Percentiles rank a stretch among this genome's conserved stretches.
phyloP scores from a whole-genome alignment of 2,329 filamentous ascomycete species.

The Colletotrichum sp. region DNA sequence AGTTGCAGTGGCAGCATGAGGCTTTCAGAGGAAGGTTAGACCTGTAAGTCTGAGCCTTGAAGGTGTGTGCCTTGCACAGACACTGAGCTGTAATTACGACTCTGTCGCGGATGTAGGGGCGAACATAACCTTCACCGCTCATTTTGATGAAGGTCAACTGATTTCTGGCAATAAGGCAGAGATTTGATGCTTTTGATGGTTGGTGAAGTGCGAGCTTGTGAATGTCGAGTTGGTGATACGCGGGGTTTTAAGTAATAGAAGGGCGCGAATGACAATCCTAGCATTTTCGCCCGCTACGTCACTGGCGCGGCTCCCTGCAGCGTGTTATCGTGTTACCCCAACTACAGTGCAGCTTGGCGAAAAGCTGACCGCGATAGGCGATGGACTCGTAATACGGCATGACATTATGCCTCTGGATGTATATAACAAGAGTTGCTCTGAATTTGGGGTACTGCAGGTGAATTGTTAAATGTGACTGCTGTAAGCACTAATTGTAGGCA shows the following conservation, averaged over 20 bases:
- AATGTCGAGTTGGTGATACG: background rate
- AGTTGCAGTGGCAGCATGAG: slow-evolving; percentile 52
- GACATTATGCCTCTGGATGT: background rate
- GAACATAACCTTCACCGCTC: background rate
- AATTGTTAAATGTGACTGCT: background rate
- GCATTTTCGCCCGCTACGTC: background rate
- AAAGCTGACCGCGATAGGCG: background rate
- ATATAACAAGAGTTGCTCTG: background rate
- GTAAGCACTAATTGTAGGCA: background rate
- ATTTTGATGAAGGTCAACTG: no score
- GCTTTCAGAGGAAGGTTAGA: slow-evolving; percentile 44
- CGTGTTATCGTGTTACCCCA: background rate
- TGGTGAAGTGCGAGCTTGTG: background rate
- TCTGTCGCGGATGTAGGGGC: background rate
- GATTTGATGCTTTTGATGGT: no score
- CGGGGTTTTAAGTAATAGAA: background rate
- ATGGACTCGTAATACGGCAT: background rate
- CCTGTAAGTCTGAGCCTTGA: slow-evolving; percentile 43
- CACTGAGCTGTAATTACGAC: slow-evolving; percentile 34
- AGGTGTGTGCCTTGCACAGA: slow-evolving; percentile 48
- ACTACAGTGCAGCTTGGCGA: background rate
- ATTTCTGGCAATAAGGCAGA: no score
- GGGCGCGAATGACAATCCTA: background rate
- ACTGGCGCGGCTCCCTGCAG: background rate
- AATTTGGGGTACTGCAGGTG: background rate